phyloP scores from a whole-genome alignment of 768 basidiomycete genomes.

The Neoboletus brunneissimus region DNA sequence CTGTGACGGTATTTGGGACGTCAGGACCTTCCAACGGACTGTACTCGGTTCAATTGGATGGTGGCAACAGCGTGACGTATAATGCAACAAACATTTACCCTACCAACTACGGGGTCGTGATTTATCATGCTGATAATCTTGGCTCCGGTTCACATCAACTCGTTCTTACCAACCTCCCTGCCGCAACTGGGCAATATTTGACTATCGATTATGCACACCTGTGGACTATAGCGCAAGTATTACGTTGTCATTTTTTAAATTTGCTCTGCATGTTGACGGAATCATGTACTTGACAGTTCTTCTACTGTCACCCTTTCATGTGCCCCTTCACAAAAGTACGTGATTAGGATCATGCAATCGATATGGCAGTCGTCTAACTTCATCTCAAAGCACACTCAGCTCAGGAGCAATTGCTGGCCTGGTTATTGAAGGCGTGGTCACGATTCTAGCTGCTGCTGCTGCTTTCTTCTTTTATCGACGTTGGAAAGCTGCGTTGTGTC shows the following conservation, averaged over 20 bases:
- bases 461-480: constrained; percentile 24
- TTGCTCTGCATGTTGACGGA: not conserved
- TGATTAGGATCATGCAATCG: not conserved
- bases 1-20: constrained; percentile 45
- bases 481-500: constrained; percentile 15
- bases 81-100: constrained; percentile 16
- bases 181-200: constrained; percentile 19
- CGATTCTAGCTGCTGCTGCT: constrained; percentile 11
- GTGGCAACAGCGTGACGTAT: constrained; percentile 17
- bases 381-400: constrained; percentile 14
- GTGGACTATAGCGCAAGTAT: constrained; percentile 20
- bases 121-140: constrained; percentile 35
- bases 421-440: constrained; percentile 11
- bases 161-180: constrained; percentile 32
- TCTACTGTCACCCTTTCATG: not conserved
- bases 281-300: not conserved
- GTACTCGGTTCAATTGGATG: constrained; percentile 38
- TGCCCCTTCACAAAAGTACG: constrained; percentile 20
- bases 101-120: constrained; percentile 28
- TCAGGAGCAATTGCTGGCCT: constrained; percentile 26
- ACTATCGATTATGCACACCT: constrained; percentile 35
- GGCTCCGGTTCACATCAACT: constrained; percentile 39
- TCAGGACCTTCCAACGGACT: constrained; percentile 35
- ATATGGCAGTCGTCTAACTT: not conserved
- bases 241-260: not conserved